phyloP scores from a whole-genome alignment of 306 rosid species.

The Oemleria cerasiformis region DNA sequence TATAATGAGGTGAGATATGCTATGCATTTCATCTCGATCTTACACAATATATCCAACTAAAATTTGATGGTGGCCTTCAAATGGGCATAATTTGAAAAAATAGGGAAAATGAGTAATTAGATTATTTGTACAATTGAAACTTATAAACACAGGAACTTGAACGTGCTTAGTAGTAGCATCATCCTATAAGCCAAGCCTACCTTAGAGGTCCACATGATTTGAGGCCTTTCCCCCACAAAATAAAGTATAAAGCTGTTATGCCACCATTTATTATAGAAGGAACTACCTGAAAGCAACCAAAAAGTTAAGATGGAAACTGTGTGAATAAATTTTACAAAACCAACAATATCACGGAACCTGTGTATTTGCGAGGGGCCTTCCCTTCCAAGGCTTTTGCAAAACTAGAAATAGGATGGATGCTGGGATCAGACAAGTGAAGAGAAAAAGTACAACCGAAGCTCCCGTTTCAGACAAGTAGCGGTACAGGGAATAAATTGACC shows the following conservation, averaged over 20 bases:
- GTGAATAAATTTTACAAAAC: slow-evolving; percentile 8
- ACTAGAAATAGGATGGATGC: slow-evolving; percentile 72
- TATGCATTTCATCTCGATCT: no score
- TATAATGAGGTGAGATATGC: background rate
- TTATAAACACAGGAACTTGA: slow-evolving; percentile 9
- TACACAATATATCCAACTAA: no score
- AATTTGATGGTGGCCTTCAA: no score
- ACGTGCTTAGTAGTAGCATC: slow-evolving; percentile 6
- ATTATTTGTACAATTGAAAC: slow-evolving; percentile 8
- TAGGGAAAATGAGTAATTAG: background rate
- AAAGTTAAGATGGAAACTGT: slow-evolving; percentile 22
- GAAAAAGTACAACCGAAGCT: slow-evolving; percentile 83
- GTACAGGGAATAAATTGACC: slow-evolving; percentile 92
- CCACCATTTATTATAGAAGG: slow-evolving; percentile 91
- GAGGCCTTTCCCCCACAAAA: slow-evolving; percentile 99
- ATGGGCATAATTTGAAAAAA: background rate
- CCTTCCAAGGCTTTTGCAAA: slow-evolving; percentile 98
- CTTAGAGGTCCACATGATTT: slow-evolving; percentile 97
- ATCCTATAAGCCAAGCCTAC: slow-evolving; percentile 41
- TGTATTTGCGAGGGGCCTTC: slow-evolving; percentile 81
- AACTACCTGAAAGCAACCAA: slow-evolving; percentile 61
- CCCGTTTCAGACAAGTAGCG: slow-evolving; percentile 74
- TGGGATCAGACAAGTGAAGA: slow-evolving; percentile 75
- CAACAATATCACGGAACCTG: slow-evolving; percentile 52
- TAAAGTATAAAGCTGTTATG: slow-evolving; percentile 80